These are phyloP conservation scores for Linnemannia schmuckeri DNA, from an alignment of 192 early-diverging fungal species.

Conservation along the genomic window DNA sequence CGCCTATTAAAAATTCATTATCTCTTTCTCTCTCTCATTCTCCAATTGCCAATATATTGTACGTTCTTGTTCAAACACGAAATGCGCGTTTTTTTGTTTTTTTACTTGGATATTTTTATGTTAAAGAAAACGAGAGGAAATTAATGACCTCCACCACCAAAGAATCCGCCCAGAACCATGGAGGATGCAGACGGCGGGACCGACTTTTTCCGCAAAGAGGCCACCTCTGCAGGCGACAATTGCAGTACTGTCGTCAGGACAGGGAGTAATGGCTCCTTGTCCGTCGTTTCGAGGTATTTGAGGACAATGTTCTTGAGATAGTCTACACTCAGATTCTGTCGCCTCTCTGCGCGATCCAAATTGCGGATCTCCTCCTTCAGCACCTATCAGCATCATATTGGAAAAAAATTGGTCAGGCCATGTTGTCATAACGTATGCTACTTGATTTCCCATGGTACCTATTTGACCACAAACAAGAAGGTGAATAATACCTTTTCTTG, in stretches of 20 bases:
- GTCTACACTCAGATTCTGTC: constrained; percentile 74
- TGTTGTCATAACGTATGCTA: neutral
- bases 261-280: constrained; percentile 59
- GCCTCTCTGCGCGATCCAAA: constrained; percentile 69
- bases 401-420: neutral
- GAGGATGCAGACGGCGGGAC: constrained; percentile 28
- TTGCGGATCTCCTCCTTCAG: constrained; percentile 74
- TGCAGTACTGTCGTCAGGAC: constrained; percentile 61
- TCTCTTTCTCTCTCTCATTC: neutral
- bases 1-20: neutral
- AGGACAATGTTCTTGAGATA: constrained; percentile 81
- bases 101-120: neutral
- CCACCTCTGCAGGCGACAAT: constrained; percentile 58
- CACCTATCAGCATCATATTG: constrained; percentile 42
- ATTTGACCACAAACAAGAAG: constrained; percentile 6
- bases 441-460: neutral
- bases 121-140: neutral
- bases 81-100: neutral
- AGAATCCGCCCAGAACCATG: constrained; percentile 42
- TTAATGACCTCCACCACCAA: constrained; percentile 28
- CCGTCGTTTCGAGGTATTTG: constrained; percentile 70
- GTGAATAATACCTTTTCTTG: constrained; percentile 66
- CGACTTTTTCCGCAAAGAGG: constrained; percentile 50
- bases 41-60: neutral
- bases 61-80: neutral